Conservation (phyloP, 768 basidiomycete genomes). For the Mycena indigotica region DNA sequence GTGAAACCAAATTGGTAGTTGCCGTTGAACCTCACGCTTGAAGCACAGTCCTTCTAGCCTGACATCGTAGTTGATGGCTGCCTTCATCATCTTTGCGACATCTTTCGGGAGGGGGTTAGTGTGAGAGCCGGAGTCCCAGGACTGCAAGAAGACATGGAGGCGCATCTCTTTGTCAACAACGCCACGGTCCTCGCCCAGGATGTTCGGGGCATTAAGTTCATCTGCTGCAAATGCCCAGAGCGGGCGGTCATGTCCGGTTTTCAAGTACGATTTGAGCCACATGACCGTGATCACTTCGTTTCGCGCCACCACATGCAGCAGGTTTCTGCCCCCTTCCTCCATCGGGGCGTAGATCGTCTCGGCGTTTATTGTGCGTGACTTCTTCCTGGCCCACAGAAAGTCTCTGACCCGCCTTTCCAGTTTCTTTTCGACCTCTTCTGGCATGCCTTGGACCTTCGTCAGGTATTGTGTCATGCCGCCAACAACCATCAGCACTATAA, state of each 20-base stretch:
- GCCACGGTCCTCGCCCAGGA: background rate
- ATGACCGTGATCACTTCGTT: slow-evolving; percentile 21
- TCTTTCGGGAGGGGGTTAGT: background rate
- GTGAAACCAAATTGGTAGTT: background rate
- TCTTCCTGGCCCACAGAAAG: slow-evolving; percentile 14
- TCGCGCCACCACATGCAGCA: slow-evolving; percentile 4
- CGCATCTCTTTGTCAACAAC: background rate
- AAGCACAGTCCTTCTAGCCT: background rate
- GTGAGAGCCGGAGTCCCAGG: background rate
- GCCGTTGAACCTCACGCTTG: background rate
- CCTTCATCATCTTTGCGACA: background rate
- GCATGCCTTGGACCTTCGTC: slow-evolving; percentile 28
- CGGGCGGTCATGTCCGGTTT: background rate
- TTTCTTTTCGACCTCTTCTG: slow-evolving; percentile 3
- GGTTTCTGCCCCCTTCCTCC: slow-evolving; percentile 7
- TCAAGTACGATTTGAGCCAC: slow-evolving; percentile 15
- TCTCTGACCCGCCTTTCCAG: background rate
- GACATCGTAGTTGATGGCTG: background rate
- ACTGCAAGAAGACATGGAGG: background rate
- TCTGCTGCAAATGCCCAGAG: slow-evolving; percentile 9
- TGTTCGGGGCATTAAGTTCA: background rate
- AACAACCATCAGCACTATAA: slow-evolving; percentile 15
- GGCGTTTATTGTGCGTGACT: background rate
- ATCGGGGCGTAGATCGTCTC: slow-evolving; percentile 10
- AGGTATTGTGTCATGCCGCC: slow-evolving; percentile 18